Conservation (phyloP, 1,284 basidiomycete species). For the Lignosus rhinocerotis region DNA sequence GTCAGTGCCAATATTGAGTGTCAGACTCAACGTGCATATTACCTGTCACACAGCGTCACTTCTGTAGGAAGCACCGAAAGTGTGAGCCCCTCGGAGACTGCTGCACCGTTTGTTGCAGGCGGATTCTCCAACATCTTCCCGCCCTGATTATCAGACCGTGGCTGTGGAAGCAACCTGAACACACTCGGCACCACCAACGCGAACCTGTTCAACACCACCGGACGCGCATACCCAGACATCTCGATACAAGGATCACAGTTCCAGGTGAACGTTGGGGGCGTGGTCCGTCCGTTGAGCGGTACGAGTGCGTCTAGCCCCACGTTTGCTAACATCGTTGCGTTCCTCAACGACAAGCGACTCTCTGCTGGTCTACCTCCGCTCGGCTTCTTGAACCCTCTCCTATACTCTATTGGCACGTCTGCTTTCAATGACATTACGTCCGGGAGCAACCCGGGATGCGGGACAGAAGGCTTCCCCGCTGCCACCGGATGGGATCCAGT, state of each 20-base stretch:
- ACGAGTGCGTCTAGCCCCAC: slow-evolving; percentile 37
- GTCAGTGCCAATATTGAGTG: slow-evolving; percentile 16
- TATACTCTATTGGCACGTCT: slow-evolving; percentile 10
- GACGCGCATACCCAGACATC: slow-evolving; percentile 29
- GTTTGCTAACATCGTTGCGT: slow-evolving; percentile 53
- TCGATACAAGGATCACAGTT: slow-evolving; percentile 15
- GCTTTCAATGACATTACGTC: slow-evolving; percentile 26
- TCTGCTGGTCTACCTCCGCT: slow-evolving; percentile 43
- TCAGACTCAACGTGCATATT: background rate
- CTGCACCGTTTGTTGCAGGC: slow-evolving; percentile 40
- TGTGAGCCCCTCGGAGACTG: slow-evolving; percentile 48
- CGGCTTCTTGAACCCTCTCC: slow-evolving; percentile 62
- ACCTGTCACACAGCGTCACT: slow-evolving; percentile 36
- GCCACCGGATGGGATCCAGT: slow-evolving; percentile 37
- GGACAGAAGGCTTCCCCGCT: slow-evolving; percentile 38
- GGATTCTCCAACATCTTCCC: slow-evolving; percentile 48
- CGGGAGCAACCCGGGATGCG: slow-evolving; percentile 31
- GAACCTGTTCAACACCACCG: slow-evolving; percentile 23
- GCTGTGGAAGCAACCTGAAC: slow-evolving; percentile 29
- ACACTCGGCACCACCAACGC: slow-evolving; percentile 26
- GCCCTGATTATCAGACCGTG: slow-evolving; percentile 37
- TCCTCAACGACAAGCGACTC: slow-evolving; percentile 65
- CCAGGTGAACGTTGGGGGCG: slow-evolving; percentile 39
- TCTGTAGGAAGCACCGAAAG: slow-evolving; percentile 53
- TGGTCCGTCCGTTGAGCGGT: slow-evolving; percentile 37